These are phyloP conservation scores for Begonia loranthoides DNA, from an alignment of 306 rosid species.

Conservation along the genomic window DNA sequence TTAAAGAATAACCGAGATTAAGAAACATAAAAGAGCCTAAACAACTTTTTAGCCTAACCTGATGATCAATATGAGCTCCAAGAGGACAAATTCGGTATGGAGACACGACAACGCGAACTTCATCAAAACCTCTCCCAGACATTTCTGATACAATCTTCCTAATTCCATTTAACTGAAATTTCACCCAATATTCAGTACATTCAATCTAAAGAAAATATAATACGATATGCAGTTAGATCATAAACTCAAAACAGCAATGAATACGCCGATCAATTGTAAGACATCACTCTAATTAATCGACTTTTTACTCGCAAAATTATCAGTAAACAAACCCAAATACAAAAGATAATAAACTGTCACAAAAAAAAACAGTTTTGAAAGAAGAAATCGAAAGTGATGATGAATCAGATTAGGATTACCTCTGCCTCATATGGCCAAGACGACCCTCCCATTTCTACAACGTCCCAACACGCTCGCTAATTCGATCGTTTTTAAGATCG, in stretches of 20 bases:
- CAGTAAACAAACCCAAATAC: too few relatives aligned
- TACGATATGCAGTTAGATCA: too few relatives aligned
- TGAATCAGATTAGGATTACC: constrained; percentile 24
- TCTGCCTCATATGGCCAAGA: constrained; percentile 62
- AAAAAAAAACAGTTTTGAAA: too few relatives aligned
- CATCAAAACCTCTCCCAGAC: constrained; percentile 32
- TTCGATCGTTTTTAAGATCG: background rate
- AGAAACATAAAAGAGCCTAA: background rate
- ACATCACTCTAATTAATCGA: background rate
- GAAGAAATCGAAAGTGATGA: too few relatives aligned
- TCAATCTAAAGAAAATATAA: constrained; percentile 1
- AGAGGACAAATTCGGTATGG: constrained; percentile 95
- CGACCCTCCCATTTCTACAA: constrained; percentile 22
- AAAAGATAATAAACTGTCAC: too few relatives aligned
- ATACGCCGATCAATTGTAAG: background rate
- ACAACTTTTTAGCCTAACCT: constrained; percentile 30
- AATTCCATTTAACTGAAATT: constrained; percentile 46
- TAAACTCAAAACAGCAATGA: background rate
- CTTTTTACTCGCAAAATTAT: too few relatives aligned
- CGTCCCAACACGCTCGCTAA: background rate
- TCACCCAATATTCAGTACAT: background rate
- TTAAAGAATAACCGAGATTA: too few relatives aligned
- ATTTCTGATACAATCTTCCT: constrained; percentile 42
- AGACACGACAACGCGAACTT: constrained; percentile 65
- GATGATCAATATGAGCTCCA: constrained; percentile 98